Percentiles rank a stretch among this genome's conserved stretches.
Conservation (phyloP, 345 rosid genomes). For the Toxicodendron radicans region DNA sequence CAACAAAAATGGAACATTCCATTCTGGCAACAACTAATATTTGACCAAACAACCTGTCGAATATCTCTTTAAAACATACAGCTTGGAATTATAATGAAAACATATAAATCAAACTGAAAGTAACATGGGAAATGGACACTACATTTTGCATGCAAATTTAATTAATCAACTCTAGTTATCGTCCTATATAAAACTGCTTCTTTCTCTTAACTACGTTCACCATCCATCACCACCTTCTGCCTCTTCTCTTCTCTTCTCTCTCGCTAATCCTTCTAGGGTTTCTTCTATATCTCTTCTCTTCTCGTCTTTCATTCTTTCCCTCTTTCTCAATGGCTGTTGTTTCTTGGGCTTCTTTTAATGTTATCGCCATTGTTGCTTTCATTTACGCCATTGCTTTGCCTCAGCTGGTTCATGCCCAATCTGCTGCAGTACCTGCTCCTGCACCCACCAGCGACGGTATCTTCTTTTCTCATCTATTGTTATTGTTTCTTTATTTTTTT, state of each 20-base stretch:
- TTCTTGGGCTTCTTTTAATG: slow-evolving; percentile 36
- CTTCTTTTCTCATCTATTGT: not conserved
- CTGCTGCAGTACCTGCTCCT: slow-evolving; percentile 57
- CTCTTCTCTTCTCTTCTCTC: slow-evolving; percentile 24
- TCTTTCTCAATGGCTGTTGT: slow-evolving; percentile 61
- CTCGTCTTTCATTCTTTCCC: too few species aligned
- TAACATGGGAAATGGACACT: slow-evolving; percentile 15
- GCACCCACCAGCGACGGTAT: slow-evolving; percentile 72
- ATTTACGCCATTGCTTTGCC: slow-evolving; percentile 48
- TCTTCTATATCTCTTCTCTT: slow-evolving; percentile 26
- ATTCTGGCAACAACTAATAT: not conserved
- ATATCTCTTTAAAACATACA: not conserved
- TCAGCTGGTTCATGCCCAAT: slow-evolving; percentile 46
- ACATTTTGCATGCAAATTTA: slow-evolving; percentile 4
- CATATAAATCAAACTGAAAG: not conserved
- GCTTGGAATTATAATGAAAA: not conserved
- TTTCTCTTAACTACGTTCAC: not conserved
- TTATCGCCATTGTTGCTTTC: slow-evolving; percentile 33
- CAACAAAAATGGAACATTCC: too few species aligned
- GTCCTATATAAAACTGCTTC: slow-evolving; percentile 4
- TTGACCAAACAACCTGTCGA: not conserved
- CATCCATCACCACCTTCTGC: slow-evolving; percentile 9
- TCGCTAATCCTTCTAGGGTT: too few species aligned
- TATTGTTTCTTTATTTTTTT: not conserved
- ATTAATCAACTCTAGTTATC: not conserved